These are phyloP conservation scores for Bromus sterilis DNA, from an alignment of 176 grass and related monocot species.

Conservation along the genomic window DNA sequence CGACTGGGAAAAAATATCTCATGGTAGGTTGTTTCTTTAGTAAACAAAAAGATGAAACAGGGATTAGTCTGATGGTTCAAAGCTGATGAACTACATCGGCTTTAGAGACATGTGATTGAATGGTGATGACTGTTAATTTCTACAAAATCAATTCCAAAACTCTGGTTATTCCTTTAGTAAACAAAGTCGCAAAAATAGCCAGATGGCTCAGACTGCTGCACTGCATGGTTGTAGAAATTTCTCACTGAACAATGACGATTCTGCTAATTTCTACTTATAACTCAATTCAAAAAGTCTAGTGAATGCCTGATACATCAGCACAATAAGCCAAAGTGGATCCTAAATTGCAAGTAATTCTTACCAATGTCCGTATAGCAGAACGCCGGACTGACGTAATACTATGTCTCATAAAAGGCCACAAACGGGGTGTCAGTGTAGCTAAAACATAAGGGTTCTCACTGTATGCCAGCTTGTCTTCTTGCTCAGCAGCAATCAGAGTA, in stretches of 20 bases:
- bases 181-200: neutral
- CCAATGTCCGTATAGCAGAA: constrained; percentile 88
- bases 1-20: constrained; percentile 3
- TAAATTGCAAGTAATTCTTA: constrained; percentile 34
- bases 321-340: neutral
- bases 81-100: neutral
- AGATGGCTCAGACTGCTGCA: neutral
- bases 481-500: constrained; percentile 44
- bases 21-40: neutral
- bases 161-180: neutral
- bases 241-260: neutral
- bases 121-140: neutral
- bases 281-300: neutral
- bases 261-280: neutral
- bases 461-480: constrained; percentile 32
- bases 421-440: constrained; percentile 67
- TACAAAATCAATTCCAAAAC: neutral
- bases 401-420: constrained; percentile 99
- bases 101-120: constrained; percentile 3
- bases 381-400: constrained; percentile 89
- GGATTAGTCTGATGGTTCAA: neutral
- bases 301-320: neutral
- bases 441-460: constrained; percentile 81
- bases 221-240: neutral
- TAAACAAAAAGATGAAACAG: neutral